Base-by-base conservation (phyloP, 331 rosid genomes). In the Quercus tomentella region DNA sequence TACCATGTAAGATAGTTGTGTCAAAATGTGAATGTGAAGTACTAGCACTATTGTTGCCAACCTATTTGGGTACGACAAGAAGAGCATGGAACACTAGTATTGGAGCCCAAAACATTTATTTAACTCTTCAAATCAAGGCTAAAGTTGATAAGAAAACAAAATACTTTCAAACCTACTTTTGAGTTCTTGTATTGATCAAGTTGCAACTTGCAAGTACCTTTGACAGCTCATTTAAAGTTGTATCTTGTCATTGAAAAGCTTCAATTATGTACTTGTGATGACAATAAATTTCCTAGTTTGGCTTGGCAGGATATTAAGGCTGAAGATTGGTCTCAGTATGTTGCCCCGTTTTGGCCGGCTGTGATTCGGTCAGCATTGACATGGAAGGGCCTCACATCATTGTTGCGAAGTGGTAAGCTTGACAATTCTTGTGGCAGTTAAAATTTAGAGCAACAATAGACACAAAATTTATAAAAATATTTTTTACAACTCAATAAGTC, bases 341-440 rank as follows among this genome's bases (percentile, higher is more conserved):
- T 95, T 35, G 96, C 99, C 56, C 98, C 98, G 23, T 95, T 95
- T 81, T 95, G 99, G 98, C 98, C 98, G 1, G 97, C 99, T 6
- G 97, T 95, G 55, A 92, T 95, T 35, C 93, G 94, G 45, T 91
- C 97, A 0, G 97, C 96, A 1, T 76, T 95, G 65, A 86, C 97
- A 33, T 93, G 97, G 94, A 89, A 87, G 65, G 99, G 97, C 71
- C 74, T 95, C 76, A 80, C 91, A 66, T 95, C 97, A 1, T 86
- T 95, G 76, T 69, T 95, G 45, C 81, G 86, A 33, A 83, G 86
- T 16, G 97, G 98, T 95, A 91, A 31, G 66, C 66, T 57, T 15
- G 22, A 11, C 11, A 18, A 25, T 14, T 30, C 67, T 60, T 23
- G 20, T 60, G 31, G 18, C 20, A 23, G 0, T 60, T 60, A 23